Evolutionary conservation across 352 stramenopile species (phyloP).

Genomic region (Phytopythium cucurbitacearum): DNA sequence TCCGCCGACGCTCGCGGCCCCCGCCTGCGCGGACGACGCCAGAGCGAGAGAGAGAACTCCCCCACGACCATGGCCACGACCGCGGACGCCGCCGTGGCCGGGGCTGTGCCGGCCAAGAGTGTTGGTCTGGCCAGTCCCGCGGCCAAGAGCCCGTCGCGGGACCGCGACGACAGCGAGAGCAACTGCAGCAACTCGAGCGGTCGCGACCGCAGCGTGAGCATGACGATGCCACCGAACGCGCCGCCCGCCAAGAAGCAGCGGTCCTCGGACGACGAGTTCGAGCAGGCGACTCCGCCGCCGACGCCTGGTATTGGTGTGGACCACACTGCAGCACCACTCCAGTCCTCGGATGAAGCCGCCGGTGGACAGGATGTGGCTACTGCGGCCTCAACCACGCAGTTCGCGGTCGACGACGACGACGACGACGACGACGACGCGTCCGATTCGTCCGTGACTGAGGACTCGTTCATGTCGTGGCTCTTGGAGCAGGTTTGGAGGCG

Average conservation of each 20-base stretch:
- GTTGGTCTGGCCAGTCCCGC: not conserved
- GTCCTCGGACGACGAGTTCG: constrained; percentile 69
- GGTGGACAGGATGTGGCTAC: constrained; percentile 5
- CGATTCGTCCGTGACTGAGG: constrained; percentile 49
- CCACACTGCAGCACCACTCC: constrained; percentile 5
- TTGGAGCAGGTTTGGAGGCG: constrained; percentile 31
- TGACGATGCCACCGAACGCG: constrained; percentile 49
- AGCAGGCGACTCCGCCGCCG: constrained; percentile 24
- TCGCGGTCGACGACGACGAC: constrained; percentile 6
- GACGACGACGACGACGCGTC: constrained; percentile 26
- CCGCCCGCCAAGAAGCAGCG: constrained; percentile 79
- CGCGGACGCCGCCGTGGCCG: not conserved
- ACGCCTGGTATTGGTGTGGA: not conserved
- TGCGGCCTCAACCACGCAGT: not conserved
- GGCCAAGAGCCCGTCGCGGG: too few relatives aligned
- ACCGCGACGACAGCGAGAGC: constrained; percentile 3
- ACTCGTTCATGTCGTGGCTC: constrained; percentile 79
- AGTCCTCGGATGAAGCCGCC: constrained; percentile 6
- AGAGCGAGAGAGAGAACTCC: not conserved
- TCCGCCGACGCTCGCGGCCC: not conserved
- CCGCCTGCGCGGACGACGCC: not conserved
- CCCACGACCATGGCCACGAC: not conserved
- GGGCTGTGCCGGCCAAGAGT: constrained; percentile 1
- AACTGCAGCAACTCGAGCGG: constrained; percentile 20
- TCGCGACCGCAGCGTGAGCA: constrained; percentile 64